A percentile compares a stretch with the other conserved stretches of the same genome.
phyloP scores from a whole-genome alignment of 306 rosid genomes.

The Trichosanthes truncata region DNA sequence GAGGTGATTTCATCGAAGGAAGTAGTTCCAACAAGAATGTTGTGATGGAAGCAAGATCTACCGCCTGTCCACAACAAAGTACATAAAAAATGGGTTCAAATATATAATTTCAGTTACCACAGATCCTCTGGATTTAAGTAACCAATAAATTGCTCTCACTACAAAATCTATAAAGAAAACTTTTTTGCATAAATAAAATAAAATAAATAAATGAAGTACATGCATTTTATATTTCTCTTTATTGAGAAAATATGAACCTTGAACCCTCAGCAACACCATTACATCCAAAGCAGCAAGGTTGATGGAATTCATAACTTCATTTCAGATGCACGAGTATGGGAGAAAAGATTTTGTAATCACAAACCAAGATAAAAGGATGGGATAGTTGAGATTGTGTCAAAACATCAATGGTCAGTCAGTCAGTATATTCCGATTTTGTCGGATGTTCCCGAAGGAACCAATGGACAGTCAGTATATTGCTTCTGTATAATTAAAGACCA shows the following conservation, averaged over 20 bases:
- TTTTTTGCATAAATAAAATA: background rate
- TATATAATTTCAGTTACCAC: background rate
- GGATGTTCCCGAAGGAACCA: background rate
- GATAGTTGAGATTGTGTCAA: background rate
- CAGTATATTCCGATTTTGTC: background rate
- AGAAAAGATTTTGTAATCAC: background rate
- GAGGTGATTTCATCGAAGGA: slow-evolving; percentile 53
- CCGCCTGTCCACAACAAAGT: slow-evolving; percentile 43
- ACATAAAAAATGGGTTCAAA: slow-evolving; percentile 8
- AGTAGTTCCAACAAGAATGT: slow-evolving; percentile 70
- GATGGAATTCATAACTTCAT: background rate
- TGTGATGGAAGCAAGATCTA: slow-evolving; percentile 72
- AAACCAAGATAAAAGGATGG: background rate
- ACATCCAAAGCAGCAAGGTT: background rate
- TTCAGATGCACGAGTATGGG: background rate
- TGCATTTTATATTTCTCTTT: background rate
- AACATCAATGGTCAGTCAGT: background rate
- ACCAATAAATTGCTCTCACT: background rate
- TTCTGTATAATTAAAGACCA: background rate
- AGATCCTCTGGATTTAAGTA: background rate
- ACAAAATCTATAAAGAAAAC: background rate
- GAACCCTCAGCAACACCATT: background rate
- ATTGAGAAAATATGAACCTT: background rate
- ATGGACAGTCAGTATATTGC: background rate
- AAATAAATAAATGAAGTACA: background rate